Conservation (phyloP, 441 rosid species). For the Isatis lusitanica region DNA sequence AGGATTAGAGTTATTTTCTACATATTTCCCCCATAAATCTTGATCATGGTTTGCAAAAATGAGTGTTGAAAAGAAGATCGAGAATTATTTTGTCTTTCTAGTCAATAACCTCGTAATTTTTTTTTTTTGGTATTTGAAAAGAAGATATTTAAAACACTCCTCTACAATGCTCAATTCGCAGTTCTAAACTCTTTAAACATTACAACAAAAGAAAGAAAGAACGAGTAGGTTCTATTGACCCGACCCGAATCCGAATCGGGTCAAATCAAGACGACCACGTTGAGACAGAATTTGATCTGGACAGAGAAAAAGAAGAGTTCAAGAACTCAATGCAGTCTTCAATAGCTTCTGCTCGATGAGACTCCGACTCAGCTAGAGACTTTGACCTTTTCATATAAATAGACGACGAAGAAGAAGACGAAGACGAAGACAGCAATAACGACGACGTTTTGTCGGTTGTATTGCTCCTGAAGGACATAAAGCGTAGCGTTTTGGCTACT, state of each 20-base stretch:
- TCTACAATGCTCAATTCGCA: slow-evolving; percentile 14
- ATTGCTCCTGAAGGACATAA: slow-evolving; percentile 49
- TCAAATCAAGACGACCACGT: slow-evolving; percentile 47
- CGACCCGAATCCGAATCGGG: not conserved
- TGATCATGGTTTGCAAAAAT: not conserved
- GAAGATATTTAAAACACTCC: not conserved
- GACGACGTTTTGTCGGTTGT: slow-evolving; percentile 24
- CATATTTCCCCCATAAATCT: not conserved
- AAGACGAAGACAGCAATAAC: not conserved
- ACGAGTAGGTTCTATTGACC: not conserved
- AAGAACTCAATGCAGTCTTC: slow-evolving; percentile 94
- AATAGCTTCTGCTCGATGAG: slow-evolving; percentile 85
- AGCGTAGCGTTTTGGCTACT: slow-evolving; percentile 54
- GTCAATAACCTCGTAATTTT: not conserved
- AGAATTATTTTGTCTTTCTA: not conserved
- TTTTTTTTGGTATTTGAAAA: not conserved
- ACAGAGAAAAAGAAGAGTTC: slow-evolving; percentile 80
- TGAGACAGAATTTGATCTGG: slow-evolving; percentile 73
- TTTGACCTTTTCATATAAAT: slow-evolving; percentile 66
- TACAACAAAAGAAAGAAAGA: not conserved
- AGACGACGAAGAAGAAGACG: slow-evolving; percentile 51
- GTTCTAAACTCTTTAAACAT: not conserved
- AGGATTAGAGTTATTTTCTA: not conserved
- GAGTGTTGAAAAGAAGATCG: not conserved
- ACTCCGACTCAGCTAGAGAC: slow-evolving; percentile 74